Base-by-base conservation (phyloP, 768 basidiomycete species). In the Sistotremastrum suecicum region DNA sequence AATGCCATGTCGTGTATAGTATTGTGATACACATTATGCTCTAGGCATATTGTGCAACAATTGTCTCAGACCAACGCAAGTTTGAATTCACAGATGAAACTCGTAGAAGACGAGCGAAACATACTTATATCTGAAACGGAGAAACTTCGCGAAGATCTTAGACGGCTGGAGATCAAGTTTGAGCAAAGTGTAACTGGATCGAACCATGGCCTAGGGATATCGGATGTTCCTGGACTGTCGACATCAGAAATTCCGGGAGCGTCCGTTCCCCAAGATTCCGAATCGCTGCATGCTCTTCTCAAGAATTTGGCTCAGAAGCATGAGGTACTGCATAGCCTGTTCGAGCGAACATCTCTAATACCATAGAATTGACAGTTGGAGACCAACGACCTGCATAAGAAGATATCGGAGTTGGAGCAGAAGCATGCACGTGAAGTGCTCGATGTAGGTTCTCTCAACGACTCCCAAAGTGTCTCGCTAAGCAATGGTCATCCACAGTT, bases 11-110 rank as follows among this genome's bases (percentile, higher is more conserved):
- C 31, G 29, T 42, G 6, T 41, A 32, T 37, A 34, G 37, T 34
- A 11, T 44, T 44, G 37, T 57, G 40, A 50, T 11, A 42, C 12
- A 29, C 7, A 48, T 41, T 29, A 39, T 7, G 42, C 44, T 11
- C 1, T 49, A 87, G 85, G 62, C 81, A 88, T 55, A 87, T 95
- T 54, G 77, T 95, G 20, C 82, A 87, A 57, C 84, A 90, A 53
- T 68, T 95, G 37, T 84, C 86, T 56, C 82, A 83, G 54, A 91
- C 95, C 62, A 85, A 77, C 53, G 57, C 75, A 3, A 63, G 69
- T 29, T 58, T 72, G 1, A 61, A 71, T 5, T 81, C 86, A 49
- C 73, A 73, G 49, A 77, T 76, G 58, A 78, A 81, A 54, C 58
- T 80, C n/a, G 58, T 91, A 38, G 78, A 80, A 58, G 74, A 80